These are phyloP conservation scores for Boletus speciosus DNA, from an alignment of 768 basidiomycete genomes.

Conservation along the genomic window DNA sequence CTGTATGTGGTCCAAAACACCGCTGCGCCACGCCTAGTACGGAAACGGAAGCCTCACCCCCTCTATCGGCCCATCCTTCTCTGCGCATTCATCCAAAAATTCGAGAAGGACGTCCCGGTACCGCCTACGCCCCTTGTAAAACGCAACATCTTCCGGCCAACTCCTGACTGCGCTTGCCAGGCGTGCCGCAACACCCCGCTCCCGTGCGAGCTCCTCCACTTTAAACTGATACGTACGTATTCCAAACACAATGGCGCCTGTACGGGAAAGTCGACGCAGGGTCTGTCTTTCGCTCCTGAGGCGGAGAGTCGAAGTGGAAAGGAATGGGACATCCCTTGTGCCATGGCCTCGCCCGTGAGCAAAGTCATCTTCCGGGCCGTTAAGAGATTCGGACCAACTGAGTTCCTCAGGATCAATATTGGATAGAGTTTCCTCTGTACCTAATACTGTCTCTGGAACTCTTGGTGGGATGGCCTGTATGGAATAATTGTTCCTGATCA, in stretches of 20 bases:
- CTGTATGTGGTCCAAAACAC: too few relatives aligned
- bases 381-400: slow-evolving; percentile 54
- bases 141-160: slow-evolving; percentile 63
- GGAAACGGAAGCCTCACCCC: slow-evolving; percentile 14
- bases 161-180: slow-evolving; percentile 63
- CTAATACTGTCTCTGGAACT: not conserved
- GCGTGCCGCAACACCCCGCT: slow-evolving; percentile 59
- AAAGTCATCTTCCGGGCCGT: slow-evolving; percentile 53
- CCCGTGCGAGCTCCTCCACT: slow-evolving; percentile 48
- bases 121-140: slow-evolving; percentile 24
- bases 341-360: slow-evolving; percentile 20
- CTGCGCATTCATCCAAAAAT: slow-evolving; percentile 25
- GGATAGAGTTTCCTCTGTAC: slow-evolving; percentile 10
- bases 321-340: not conserved
- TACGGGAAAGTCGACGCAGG: slow-evolving; percentile 57
- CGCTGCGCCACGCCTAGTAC: slow-evolving; percentile 6
- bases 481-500: slow-evolving; percentile 68
- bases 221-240: slow-evolving; percentile 66
- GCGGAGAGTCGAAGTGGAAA: slow-evolving; percentile 45
- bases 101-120: slow-evolving; percentile 23
- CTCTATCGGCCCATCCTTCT: slow-evolving; percentile 17
- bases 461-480: slow-evolving; percentile 36
- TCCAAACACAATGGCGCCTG: slow-evolving; percentile 68
- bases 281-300: slow-evolving; percentile 71
- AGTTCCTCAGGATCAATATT: slow-evolving; percentile 64